Base-by-base conservation (phyloP, 2,329 filamentous ascomycete genomes). In the Aspergillus fijiensis region DNA sequence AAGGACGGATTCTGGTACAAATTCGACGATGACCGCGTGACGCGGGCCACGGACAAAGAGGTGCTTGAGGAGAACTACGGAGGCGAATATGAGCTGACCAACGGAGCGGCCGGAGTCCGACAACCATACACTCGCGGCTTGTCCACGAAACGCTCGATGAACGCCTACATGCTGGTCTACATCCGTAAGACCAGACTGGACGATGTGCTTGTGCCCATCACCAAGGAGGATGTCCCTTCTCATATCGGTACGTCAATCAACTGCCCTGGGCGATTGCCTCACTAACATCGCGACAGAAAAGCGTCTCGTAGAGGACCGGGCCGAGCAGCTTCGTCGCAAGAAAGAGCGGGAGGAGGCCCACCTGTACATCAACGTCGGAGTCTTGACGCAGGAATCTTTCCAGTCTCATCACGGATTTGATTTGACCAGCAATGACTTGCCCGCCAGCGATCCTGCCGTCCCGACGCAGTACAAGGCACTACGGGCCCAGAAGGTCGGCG, bases 111-210 rank as follows among this genome's bases (percentile, higher is more conserved):
- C 35, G 83, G 82, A 53, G 82, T 85, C 59, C 81, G 86, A 58
- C 88, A 88, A 67, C 87, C 85, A 2, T 89, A 88, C 69, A 86
- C 86, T 10, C 79, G 86, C 45, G 84, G 84, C 21, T 82, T 85
- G 74, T 88, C 86, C 2, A 83, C 85, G 3, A 89, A 89, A 69
- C 81, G 86, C 51, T 88, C 86, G 2, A 89, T 88, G 84, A 99
- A 93, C 74, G 96, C 95, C 5, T 99, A 99, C 81, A 99, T 99
- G 95, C 79, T 99, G 81, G 96, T 99, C 2, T 99, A 99, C 72
- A 92, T 99, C 65, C 89, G 95, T 50, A 91, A 96, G 74, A 90
- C 89, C 55, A 86, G 89, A 59, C 78, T 96, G n/a, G 90, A 96
- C 70, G 84, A 90, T 65, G 88, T 98, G 51, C 82, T 99, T 56